phyloP scores from a whole-genome alignment of 129 eudicot species.

The Erigeron canadensis region DNA sequence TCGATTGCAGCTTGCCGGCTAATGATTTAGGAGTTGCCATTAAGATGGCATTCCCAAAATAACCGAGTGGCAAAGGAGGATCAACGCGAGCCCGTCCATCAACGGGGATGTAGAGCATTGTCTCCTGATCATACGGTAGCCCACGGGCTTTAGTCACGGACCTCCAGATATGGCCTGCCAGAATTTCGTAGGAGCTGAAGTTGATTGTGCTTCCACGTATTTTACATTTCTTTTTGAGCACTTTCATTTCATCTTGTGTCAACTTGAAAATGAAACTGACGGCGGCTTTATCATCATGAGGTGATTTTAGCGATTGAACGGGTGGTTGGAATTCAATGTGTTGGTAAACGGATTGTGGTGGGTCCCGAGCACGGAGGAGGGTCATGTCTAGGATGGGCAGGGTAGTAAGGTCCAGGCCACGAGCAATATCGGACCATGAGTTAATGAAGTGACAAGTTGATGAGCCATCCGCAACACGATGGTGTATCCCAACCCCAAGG shows the following conservation, averaged over 20 bases:
- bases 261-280: neutral
- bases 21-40: neutral
- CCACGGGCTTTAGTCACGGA: neutral
- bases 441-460: neutral
- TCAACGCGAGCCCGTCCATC: constrained; percentile 1
- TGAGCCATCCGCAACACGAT: neutral
- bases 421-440: neutral
- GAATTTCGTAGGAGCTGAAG: neutral
- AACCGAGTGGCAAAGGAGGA: neutral
- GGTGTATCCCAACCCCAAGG: neutral
- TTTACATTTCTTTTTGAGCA: neutral
- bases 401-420: neutral
- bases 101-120: neutral
- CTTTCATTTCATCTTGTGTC: neutral
- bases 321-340: neutral
- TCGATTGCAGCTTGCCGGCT: neutral
- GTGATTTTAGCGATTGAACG: neutral
- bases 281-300: neutral
- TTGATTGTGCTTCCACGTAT: neutral
- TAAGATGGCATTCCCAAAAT: neutral
- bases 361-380: constrained; percentile 7
- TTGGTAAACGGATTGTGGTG: neutral
- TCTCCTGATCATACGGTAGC: neutral
- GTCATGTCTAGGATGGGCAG: neutral
- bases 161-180: neutral